Conservation (phyloP, 164 flowering plant genomes). For the Pachysandra terminalis region DNA sequence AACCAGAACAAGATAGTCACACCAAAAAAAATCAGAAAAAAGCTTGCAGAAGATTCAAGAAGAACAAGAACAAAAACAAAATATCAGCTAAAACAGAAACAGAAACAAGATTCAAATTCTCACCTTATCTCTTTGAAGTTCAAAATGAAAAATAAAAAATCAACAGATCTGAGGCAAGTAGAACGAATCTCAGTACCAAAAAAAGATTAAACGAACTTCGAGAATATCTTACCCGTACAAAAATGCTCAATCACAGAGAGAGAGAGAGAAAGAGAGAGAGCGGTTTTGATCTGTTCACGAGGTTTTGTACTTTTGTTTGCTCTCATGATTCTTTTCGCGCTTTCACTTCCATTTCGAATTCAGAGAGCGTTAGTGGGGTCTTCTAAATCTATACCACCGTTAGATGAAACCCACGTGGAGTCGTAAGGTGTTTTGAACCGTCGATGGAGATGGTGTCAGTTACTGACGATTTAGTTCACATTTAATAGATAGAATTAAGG, state of each 20-base stretch:
- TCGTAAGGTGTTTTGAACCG: too few relatives aligned
- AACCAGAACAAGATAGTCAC: background rate
- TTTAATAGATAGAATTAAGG: too few relatives aligned
- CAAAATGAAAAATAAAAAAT: background rate
- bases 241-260: too few relatives aligned
- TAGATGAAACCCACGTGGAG: too few relatives aligned
- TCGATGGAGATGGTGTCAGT: too few relatives aligned
- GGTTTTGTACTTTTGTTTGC: too few relatives aligned
- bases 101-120: background rate
- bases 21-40: background rate
- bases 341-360: slow-evolving; percentile 12
- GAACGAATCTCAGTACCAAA: background rate
- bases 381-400: too few relatives aligned
- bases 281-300: too few relatives aligned
- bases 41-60: background rate
- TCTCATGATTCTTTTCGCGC: slow-evolving; percentile 9
- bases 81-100: background rate
- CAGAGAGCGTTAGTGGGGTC: slow-evolving; percentile 4
- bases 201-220: background rate
- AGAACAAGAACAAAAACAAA: background rate
- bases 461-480: too few relatives aligned
- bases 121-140: background rate
- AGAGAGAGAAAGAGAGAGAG: too few relatives aligned
- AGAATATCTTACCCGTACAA: slow-evolving; percentile 1
- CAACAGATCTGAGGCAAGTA: too few relatives aligned